These are phyloP conservation scores for Penstemon eatonii DNA, from an alignment of 257 asterid genomes.

Conservation along the genomic window DNA sequence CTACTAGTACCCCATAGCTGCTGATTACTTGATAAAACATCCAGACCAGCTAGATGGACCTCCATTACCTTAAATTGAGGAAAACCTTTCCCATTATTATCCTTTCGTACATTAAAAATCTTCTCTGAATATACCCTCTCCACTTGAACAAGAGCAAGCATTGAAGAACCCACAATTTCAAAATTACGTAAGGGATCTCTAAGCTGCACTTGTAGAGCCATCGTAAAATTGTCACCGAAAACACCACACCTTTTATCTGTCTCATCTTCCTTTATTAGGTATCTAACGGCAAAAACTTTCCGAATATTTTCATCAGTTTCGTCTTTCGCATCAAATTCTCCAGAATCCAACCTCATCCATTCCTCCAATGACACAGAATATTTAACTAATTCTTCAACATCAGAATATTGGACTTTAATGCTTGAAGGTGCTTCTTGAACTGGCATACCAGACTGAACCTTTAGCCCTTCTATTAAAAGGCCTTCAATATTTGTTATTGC, in stretches of 20 bases:
- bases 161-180: slow-evolving; percentile 65
- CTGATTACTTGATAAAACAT: slow-evolving; percentile 34
- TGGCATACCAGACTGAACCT: slow-evolving; percentile 71
- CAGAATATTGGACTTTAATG: slow-evolving; percentile 35
- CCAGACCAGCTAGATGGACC: slow-evolving; percentile 63
- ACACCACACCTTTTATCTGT: slow-evolving; percentile 22
- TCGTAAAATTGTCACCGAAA: slow-evolving; percentile 40
- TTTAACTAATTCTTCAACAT: slow-evolving; percentile 46
- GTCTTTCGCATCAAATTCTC: slow-evolving; percentile 27
- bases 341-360: slow-evolving; percentile 56
- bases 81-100: slow-evolving; percentile 14
- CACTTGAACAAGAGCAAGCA: slow-evolving; percentile 66
- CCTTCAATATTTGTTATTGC: slow-evolving; percentile 55
- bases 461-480: slow-evolving; percentile 70
- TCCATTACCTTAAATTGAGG: slow-evolving; percentile 55
- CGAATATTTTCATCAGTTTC: slow-evolving; percentile 33
- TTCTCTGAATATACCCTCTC: slow-evolving; percentile 39
- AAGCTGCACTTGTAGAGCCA: slow-evolving; percentile 74
- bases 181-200: slow-evolving; percentile 73
- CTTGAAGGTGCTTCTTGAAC: slow-evolving; percentile 61
- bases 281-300: slow-evolving; percentile 28
- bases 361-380: slow-evolving; percentile 54
- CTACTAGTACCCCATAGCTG: slow-evolving; percentile 50
- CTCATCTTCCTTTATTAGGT: slow-evolving; percentile 22
- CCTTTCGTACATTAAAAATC: slow-evolving; percentile 21